These are phyloP conservation scores for Pyracantha coccinea DNA, from an alignment of 331 rosid species.

Conservation along the genomic window DNA sequence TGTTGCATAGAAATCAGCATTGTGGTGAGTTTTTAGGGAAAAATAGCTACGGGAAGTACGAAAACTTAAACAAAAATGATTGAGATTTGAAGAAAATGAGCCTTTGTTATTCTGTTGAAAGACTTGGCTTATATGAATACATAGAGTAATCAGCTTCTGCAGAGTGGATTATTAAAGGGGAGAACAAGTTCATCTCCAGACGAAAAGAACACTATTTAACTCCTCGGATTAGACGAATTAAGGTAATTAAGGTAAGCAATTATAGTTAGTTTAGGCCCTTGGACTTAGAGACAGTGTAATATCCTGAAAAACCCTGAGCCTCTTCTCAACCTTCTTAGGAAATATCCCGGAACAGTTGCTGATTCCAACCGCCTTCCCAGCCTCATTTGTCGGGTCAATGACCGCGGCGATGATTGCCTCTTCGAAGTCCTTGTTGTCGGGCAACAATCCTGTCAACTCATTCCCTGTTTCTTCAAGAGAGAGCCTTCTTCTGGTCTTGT, in stretches of 20 bases:
- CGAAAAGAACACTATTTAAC: conserved; percentile 8
- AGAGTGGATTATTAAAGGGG: conserved; percentile 25
- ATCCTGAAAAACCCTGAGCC: conserved; percentile 88
- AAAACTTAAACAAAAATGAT: not conserved
- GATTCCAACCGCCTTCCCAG: conserved; percentile 10
- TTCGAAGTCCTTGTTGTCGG: conserved; percentile 76
- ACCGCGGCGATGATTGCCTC: conserved; percentile 82
- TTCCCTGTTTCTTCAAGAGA: conserved; percentile 26
- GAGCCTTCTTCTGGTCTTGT: conserved; percentile 60
- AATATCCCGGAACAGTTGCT: conserved; percentile 5
- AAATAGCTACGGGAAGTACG: not conserved
- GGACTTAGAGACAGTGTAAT: conserved; percentile 87
- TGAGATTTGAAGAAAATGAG: not conserved
- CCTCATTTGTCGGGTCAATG: conserved; percentile 38
- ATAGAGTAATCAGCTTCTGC: not conserved
- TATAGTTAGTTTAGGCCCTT: not conserved
- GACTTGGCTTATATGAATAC: not conserved
- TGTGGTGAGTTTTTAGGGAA: not conserved
- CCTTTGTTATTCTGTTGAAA: not conserved
- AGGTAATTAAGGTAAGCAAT: conserved; percentile 10
- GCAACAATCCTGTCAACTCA: conserved; percentile 39
- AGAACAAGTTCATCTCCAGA: conserved; percentile 96
- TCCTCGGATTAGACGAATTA: conserved; percentile 17
- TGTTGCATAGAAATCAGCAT: too few relatives aligned
- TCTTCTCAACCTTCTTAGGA: conserved; percentile 58